Base-by-base conservation (phyloP, 2,329 filamentous ascomycete genomes). In the Fonsecaea monophora region DNA sequence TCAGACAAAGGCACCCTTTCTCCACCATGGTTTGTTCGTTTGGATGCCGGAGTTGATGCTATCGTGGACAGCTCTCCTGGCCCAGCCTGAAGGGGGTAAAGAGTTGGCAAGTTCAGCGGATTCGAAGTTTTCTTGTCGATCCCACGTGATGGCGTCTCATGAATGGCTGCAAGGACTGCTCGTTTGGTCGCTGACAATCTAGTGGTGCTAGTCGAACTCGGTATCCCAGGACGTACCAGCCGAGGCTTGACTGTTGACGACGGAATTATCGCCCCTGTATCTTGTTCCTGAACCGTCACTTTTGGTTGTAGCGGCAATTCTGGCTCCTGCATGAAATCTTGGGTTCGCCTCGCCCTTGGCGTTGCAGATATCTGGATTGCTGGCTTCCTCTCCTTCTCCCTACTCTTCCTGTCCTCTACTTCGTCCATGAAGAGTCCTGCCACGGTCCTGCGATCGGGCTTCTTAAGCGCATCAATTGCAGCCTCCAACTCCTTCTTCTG, bases 281-380 rank as follows among this genome's bases (percentile, higher is more conserved):
- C 66, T 34, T 66, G 61, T 60, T 34, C 56, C 21, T 58, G 61
- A 34, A 21, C 13, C 34, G 60, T 37, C 45, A 62, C 25, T 15
- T 68, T 66, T 3, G 62, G 62, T 54, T 70, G 70, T 67, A 54
- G 60, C 9, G 64, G 61, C 35, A 63, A 53, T 15, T 68, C 70
- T n/a, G 69, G 60, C 48, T 71, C 69, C 10, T 38, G 9, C 59
- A 61, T n/a, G 15, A 34, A 12, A 45, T 61, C 64, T 63, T 72
- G 77, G 71, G 75, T 77, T 35, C 78, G 76, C 57, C 75, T 74
- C 8, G 75, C 75, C 61, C 76, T 79, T 4, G 82, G 82, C 4
- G 82, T 84, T 18, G 81, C 82, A 73, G 81, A 82, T 62, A 84
- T 82, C 71, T 83, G 82, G 25, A 83, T 79, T 7, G 79, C 77